These are phyloP conservation scores for Ochetophila trinervis DNA, from an alignment of 306 rosid species.

Conservation along the genomic window DNA sequence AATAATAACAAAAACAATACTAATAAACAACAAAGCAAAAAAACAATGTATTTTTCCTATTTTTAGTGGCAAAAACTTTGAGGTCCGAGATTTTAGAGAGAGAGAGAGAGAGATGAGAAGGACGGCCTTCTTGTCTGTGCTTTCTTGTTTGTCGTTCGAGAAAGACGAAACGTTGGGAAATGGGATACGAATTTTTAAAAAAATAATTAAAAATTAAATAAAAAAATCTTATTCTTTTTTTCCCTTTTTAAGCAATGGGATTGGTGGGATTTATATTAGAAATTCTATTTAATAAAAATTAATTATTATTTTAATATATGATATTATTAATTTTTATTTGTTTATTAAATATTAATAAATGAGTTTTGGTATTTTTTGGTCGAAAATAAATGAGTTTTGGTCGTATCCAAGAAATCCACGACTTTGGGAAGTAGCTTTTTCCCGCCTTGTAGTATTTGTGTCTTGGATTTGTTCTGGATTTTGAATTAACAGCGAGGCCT, in stretches of 20 bases:
- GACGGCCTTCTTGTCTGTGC: neutral
- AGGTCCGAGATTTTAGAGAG: neutral
- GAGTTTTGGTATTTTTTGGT: conserved; percentile 6
- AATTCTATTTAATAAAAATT: no score
- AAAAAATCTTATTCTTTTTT: neutral
- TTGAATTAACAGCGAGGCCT: no score
- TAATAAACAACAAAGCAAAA: no score
- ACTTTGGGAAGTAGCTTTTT: conserved; percentile 24
- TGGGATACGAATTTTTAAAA: neutral
- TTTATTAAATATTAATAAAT: neutral
- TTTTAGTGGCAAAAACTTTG: neutral
- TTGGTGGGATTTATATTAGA: no score
- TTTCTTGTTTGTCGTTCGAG: neutral
- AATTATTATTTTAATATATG: no score
- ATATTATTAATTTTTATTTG: no score
- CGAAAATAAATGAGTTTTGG: conserved; percentile 5
- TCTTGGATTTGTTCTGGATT: neutral
- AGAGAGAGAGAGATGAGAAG: neutral
- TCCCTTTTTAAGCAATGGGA: neutral
- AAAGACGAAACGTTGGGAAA: neutral
- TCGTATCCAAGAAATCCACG: conserved; percentile 8
- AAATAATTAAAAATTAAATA: no score
- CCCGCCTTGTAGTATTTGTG: conserved; percentile 37
- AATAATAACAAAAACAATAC: neutral
- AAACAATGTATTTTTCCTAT: neutral